phyloP scores from a whole-genome alignment of 2,329 filamentous ascomycete genomes.

The Davidsoniella australis region DNA sequence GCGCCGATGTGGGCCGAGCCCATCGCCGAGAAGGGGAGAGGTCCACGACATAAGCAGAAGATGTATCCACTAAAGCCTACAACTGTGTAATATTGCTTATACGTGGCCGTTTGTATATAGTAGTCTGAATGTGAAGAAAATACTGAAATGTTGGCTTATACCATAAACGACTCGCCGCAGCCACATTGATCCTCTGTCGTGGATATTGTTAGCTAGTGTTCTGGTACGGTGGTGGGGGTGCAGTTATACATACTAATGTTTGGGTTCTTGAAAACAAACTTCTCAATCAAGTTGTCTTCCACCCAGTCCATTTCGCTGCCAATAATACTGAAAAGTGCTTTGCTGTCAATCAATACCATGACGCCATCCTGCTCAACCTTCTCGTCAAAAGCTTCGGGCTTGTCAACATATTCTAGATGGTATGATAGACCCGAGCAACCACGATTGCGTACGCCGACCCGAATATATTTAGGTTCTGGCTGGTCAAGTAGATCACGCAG shows the following conservation, averaged over 20 bases:
- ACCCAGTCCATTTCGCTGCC: constrained; percentile 99
- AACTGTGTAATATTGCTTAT: no score
- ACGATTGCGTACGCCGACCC: constrained; percentile 83
- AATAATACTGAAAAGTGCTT: constrained; percentile 94
- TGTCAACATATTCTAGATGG: constrained; percentile 87
- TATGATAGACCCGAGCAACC: constrained; percentile 91
- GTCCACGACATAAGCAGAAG: no score
- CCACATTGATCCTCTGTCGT: constrained; percentile 81
- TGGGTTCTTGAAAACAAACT: constrained; percentile 90
- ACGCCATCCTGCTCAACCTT: constrained; percentile 90
- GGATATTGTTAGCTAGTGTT: constrained; percentile 19
- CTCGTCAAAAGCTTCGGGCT: constrained; percentile 76
- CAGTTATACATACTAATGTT: constrained; percentile 70
- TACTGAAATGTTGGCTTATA: constrained; percentile 23
- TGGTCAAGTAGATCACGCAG: constrained; percentile 61
- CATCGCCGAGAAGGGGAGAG: neutral
- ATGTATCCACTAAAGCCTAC: no score
- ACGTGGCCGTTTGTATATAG: no score
- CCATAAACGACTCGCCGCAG: constrained; percentile 93
- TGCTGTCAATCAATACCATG: constrained; percentile 89
- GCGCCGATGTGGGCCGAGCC: neutral
- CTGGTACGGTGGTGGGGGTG: no score
- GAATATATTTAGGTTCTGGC: constrained; percentile 81
- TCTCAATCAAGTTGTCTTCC: constrained; percentile 81
- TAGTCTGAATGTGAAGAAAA: neutral